phyloP scores from a whole-genome alignment of 2,329 filamentous ascomycete genomes.

The Sporothrix brunneoviolacea region DNA sequence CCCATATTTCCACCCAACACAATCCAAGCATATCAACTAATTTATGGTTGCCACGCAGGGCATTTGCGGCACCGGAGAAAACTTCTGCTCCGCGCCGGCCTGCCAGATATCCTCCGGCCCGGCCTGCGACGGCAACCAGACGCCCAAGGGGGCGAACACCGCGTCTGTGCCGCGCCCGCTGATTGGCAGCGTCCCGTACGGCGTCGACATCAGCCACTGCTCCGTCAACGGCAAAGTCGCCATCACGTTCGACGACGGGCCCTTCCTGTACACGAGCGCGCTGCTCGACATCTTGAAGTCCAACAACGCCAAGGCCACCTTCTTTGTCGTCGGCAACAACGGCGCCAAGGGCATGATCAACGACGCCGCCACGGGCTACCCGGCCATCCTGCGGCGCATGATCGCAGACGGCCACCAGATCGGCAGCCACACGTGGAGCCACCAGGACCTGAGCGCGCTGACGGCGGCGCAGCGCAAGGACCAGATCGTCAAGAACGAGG shows the following conservation, averaged over 20 bases:
- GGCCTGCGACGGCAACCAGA: conserved; percentile 26
- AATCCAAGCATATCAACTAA: no score
- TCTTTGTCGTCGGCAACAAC: conserved; percentile 31
- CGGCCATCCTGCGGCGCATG: conserved; percentile 34
- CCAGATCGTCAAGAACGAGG: conserved; percentile 34
- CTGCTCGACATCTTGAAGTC: conserved; percentile 30
- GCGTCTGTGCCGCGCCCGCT: conserved; percentile 20
- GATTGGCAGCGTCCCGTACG: conserved; percentile 25
- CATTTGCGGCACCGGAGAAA: conserved; percentile 27
- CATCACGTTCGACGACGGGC: conserved; percentile 33
- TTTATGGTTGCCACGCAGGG: no score
- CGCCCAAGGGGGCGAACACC: conserved; percentile 22
- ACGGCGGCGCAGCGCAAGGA: conserved; percentile 22
- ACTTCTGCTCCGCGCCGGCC: conserved; percentile 23
- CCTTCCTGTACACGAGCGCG: conserved; percentile 27
- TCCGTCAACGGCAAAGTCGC: conserved; percentile 26
- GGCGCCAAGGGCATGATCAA: conserved; percentile 31
- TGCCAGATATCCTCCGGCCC: conserved; percentile 26
- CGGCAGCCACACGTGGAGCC: conserved; percentile 35
- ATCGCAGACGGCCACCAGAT: conserved; percentile 34
- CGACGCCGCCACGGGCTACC: conserved; percentile 28
- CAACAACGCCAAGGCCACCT: conserved; percentile 29
- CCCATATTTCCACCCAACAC: no score
- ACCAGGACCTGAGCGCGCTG: conserved; percentile 29
- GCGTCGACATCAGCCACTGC: conserved; percentile 29